Percentiles rank a stretch among this genome's conserved stretches.
These are phyloP conservation scores for Linum lewisii DNA, from an alignment of 345 rosid genomes.

Conservation along the genomic window DNA sequence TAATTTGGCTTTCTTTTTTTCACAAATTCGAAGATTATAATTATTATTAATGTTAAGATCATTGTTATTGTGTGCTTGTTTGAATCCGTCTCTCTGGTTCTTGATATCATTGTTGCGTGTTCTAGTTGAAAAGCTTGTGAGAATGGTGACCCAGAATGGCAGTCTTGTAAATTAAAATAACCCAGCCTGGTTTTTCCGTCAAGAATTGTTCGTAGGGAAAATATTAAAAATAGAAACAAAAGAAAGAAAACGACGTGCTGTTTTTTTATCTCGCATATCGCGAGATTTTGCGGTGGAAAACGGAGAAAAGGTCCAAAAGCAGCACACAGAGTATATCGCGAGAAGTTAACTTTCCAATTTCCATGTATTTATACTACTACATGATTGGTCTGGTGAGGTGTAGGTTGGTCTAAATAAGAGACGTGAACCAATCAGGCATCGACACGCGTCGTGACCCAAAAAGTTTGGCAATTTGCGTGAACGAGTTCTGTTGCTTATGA, in stretches of 20 bases:
- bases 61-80: neutral
- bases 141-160: neutral
- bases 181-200: neutral
- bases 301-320: too few relatives aligned
- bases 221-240: too few relatives aligned
- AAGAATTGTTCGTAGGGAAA: too few relatives aligned
- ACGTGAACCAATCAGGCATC: neutral
- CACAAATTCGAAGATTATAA: slow-evolving; percentile 25
- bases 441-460: neutral
- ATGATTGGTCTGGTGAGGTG: neutral
- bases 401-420: neutral
- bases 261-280: too few relatives aligned
- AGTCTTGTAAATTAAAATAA: neutral
- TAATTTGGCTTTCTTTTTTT: slow-evolving; percentile 2
- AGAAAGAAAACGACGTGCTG: too few relatives aligned
- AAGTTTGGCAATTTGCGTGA: neutral
- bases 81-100: neutral
- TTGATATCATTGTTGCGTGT: neutral
- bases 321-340: too few relatives aligned
- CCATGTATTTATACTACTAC: neutral
- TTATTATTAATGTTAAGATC: slow-evolving; percentile 13
- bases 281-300: too few relatives aligned
- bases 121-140: too few relatives aligned
- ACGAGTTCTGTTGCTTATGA: too few relatives aligned
- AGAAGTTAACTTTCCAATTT: too few relatives aligned